Evolutionary conservation across 1,284 basidiomycete genomes (phyloP).

Genomic region (Porogramme epimiltina): DNA sequence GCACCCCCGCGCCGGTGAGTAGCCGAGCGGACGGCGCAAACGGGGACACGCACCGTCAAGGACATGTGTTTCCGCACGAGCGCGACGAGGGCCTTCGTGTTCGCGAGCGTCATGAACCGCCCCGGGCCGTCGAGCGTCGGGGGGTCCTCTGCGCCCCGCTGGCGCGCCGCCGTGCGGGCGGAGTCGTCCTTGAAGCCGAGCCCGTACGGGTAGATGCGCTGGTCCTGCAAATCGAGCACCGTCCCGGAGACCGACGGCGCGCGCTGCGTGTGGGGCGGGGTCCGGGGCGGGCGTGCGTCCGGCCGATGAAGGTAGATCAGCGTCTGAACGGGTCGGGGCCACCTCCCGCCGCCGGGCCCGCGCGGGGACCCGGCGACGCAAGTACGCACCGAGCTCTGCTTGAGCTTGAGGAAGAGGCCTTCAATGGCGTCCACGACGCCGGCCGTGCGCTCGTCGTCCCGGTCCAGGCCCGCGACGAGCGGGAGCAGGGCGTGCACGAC

Average conservation of each 20-base stretch:
- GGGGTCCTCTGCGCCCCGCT: slow-evolving; percentile 5
- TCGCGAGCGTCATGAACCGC: slow-evolving; percentile 7
- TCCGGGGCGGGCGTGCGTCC: too few species aligned
- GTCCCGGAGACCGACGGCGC: slow-evolving; percentile 8
- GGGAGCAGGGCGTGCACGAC: slow-evolving; percentile 7
- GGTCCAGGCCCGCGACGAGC: slow-evolving; percentile 7
- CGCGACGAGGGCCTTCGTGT: slow-evolving; percentile 11
- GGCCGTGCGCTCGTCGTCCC: slow-evolving; percentile 10
- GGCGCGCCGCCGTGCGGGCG: neutral
- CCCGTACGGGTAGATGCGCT: slow-evolving; percentile 11
- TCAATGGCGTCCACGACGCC: slow-evolving; percentile 10
- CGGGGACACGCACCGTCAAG: slow-evolving; percentile 6
- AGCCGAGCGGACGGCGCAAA: too few species aligned
- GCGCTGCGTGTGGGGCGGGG: slow-evolving; percentile 2
- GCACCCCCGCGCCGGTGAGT: neutral
- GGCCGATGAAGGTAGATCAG: neutral
- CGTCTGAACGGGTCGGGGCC: too few species aligned
- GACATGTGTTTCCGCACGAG: slow-evolving; percentile 14
- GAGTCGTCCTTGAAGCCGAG: slow-evolving; percentile 12
- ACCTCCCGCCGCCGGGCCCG: too few species aligned
- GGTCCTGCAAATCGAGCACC: slow-evolving; percentile 9
- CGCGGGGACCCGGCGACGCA: neutral
- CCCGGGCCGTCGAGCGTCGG: neutral
- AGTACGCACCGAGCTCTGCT: slow-evolving; percentile 7
- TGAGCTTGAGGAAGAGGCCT: slow-evolving; percentile 6